Base-by-base conservation (phyloP, 106 monocot species). In the Agapanthus africanus region DNA sequence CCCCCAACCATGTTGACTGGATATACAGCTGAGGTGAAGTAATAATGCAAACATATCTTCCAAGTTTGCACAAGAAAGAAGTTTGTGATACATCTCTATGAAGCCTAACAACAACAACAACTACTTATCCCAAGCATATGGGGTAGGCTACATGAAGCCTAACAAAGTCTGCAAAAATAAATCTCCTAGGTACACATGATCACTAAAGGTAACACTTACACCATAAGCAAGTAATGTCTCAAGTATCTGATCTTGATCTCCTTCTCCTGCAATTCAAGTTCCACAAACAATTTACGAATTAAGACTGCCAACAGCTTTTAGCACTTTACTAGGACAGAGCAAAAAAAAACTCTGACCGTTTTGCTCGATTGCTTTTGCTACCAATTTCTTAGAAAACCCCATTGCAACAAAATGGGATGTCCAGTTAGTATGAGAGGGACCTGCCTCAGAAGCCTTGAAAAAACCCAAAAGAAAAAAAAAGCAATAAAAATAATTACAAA, bases 321-420 rank as follows among this genome's bases (percentile, higher is more conserved):
- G 4, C 18, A 26, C n/a, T 16, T 30, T 40, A 57, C 28, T 6
- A n/a, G 26, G 11, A 52, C 21, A 65, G 35, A 11, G 4, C 34
- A 32, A 39, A 0, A 46, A 0, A 41, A 30, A 40, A 37, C 30
- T 65, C 73, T 57, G n/a, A 80, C 84, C 69, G 57, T 73, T 68
- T 11, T 84, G 63, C 36, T 77, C 34, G 4, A 84, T 70, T 49
- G 80, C 84, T 41, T 66, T 70, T 9, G 26, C 69, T 27, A 84
- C 77, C 69, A 80, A 52, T 2, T 80, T 76, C 64, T 79, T 70
- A 31, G 76, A 28, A 33, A 80, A 84, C 6, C 84, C 84, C 84
- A 84, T 84, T 15, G n/a, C 70, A 4, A 80, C 57, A 39, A 73
- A 80, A 59, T 77, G 66, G 6, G 77, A 60, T 28, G 70, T 35